A percentile compares a stretch with the other conserved stretches of the same genome.
phyloP scores from a whole-genome alignment of 2,329 filamentous ascomycete genomes.

The Trichoderma gracile region DNA sequence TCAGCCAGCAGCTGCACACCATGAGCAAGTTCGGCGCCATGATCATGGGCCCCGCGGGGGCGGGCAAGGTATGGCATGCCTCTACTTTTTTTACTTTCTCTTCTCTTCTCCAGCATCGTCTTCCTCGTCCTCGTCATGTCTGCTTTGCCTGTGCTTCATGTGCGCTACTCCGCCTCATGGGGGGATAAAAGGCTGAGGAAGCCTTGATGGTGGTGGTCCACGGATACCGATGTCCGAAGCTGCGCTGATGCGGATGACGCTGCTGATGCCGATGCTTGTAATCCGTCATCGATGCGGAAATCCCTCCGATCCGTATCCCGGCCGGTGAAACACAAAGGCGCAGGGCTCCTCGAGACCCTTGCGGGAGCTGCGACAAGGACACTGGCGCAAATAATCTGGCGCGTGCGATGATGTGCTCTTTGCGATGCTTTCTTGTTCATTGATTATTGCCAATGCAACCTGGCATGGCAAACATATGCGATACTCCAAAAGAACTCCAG shows the following conservation, averaged over 20 bases:
- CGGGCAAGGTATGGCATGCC: constrained; percentile 71
- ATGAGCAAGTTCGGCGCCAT: constrained; percentile 96
- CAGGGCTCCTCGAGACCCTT: background rate
- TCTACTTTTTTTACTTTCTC: background rate
- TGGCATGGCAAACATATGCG: too few relatives aligned
- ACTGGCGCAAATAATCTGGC: too few relatives aligned
- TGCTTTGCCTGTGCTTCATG: background rate
- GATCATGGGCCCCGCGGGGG: constrained; percentile 94
- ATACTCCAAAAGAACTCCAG: background rate
- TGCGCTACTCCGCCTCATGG: constrained; percentile 18
- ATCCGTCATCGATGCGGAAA: background rate
- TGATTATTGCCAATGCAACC: background rate
- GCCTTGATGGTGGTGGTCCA: background rate
- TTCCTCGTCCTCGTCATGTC: background rate
- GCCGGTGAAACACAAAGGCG: background rate
- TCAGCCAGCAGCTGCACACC: constrained; percentile 28
- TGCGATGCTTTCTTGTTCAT: background rate
- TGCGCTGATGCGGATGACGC: background rate
- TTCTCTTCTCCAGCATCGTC: background rate
- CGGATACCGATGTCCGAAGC: background rate
- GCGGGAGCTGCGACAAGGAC: too few relatives aligned
- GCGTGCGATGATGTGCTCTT: background rate
- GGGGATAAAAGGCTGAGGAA: background rate
- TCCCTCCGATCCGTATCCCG: constrained; percentile 6
- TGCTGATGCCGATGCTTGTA: constrained; percentile 6